These are phyloP conservation scores for Zasmidium cellare DNA, from an alignment of 2,329 filamentous ascomycete genomes.

Conservation along the genomic window DNA sequence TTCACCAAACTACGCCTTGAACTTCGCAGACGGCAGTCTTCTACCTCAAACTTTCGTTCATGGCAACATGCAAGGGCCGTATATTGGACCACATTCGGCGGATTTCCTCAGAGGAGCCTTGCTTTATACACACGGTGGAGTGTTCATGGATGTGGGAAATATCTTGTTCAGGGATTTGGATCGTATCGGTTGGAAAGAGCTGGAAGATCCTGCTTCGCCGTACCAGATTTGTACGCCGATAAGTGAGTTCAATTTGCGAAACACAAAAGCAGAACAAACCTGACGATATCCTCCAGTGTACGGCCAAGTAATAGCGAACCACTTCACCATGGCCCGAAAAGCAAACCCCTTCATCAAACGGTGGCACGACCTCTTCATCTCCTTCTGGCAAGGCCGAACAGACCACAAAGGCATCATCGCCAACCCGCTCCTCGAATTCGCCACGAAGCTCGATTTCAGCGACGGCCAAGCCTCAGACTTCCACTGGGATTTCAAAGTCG, in stretches of 20 bases:
- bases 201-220: conserved; percentile 39
- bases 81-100: conserved; percentile 46
- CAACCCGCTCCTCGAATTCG: conserved; percentile 15
- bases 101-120: conserved; percentile 51
- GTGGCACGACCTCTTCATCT: conserved; percentile 19
- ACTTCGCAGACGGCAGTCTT: conserved; percentile 39
- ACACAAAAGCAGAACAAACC: background rate
- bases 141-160: conserved; percentile 44
- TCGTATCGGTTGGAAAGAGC: conserved; percentile 40
- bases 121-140: conserved; percentile 42
- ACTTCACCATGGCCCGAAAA: conserved; percentile 46
- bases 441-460: conserved; percentile 10
- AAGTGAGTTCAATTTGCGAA: background rate
- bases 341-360: conserved; percentile 39
- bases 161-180: conserved; percentile 42
- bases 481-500: conserved; percentile 22
- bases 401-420: conserved; percentile 16
- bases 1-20: conserved; percentile 42
- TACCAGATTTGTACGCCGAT: conserved; percentile 35
- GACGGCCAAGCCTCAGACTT: conserved; percentile 12
- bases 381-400: conserved; percentile 11
- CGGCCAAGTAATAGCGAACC: conserved; percentile 38
- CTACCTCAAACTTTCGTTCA: conserved; percentile 43
- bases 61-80: conserved; percentile 46
- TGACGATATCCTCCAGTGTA: conserved; percentile 13